A percentile compares a stretch with the other conserved stretches of the same genome.
Evolutionary conservation across 2,329 filamentous ascomycete species (phyloP).

Genomic region (Lachnellula willkommii): DNA sequence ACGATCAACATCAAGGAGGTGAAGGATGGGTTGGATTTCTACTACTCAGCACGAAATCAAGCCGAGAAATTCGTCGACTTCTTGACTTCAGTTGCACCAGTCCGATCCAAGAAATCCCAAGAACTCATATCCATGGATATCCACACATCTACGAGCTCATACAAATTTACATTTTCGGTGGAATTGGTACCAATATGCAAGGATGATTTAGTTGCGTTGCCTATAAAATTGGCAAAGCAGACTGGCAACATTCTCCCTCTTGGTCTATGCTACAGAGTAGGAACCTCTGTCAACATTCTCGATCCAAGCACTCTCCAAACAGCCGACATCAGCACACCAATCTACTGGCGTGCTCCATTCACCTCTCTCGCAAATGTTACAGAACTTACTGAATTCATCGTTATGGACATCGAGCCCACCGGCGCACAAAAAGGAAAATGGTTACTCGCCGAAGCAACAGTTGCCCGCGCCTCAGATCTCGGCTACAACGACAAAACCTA

Average conservation of each 20-base stretch:
- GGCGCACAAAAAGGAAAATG: slow-evolving; percentile 74
- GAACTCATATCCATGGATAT: slow-evolving; percentile 90
- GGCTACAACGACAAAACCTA: slow-evolving; percentile 83
- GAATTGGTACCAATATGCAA: slow-evolving; percentile 94
- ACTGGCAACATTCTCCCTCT: slow-evolving; percentile 85
- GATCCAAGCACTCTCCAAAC: slow-evolving; percentile 90
- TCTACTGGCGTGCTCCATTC: slow-evolving; percentile 93
- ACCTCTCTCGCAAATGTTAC: slow-evolving; percentile 74
- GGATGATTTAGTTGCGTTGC: slow-evolving; percentile 91
- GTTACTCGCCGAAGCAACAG: slow-evolving; percentile 78
- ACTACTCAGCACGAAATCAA: slow-evolving; percentile 82
- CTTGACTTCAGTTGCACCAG: slow-evolving; percentile 72
- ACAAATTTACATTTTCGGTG: slow-evolving; percentile 89
- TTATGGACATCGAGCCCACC: slow-evolving; percentile 87
- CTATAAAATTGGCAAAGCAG: slow-evolving; percentile 80
- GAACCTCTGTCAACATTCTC: slow-evolving; percentile 82
- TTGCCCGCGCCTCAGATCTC: slow-evolving; percentile 81
- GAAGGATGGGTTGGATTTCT: slow-evolving; percentile 94
- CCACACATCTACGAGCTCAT: slow-evolving; percentile 84
- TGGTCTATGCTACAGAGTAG: slow-evolving; percentile 79
- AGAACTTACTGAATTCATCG: slow-evolving; percentile 84
- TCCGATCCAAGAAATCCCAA: slow-evolving; percentile 77
- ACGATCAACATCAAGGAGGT: slow-evolving; percentile 98
- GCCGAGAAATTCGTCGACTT: slow-evolving; percentile 92
- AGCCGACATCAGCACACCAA: slow-evolving; percentile 71